These are phyloP conservation scores for Kwoniella sp. DNA, from an alignment of 768 basidiomycete genomes.

Conservation along the genomic window DNA sequence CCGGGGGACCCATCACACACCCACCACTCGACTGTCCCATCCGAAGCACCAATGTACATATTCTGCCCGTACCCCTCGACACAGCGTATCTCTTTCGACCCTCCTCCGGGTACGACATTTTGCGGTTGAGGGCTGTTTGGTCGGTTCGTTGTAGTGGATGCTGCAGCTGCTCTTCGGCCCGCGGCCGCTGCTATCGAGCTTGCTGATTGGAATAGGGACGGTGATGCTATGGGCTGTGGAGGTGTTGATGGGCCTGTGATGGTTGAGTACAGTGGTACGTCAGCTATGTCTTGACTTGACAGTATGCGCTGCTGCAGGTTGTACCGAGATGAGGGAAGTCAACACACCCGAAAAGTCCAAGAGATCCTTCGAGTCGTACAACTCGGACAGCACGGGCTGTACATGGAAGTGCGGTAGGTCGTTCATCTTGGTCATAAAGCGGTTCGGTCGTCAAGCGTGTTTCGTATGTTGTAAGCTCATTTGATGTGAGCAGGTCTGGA, in stretches of 20 bases:
- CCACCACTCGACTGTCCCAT: slow-evolving; percentile 81
- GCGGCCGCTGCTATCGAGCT: slow-evolving; percentile 48
- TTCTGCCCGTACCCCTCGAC: slow-evolving; percentile 61
- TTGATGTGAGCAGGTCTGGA: too few relatives aligned
- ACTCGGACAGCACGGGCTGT: slow-evolving; percentile 36
- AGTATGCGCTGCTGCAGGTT: too few relatives aligned
- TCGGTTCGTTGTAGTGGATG: slow-evolving; percentile 9
- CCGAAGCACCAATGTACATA: slow-evolving; percentile 81
- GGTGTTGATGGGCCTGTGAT: slow-evolving; percentile 6
- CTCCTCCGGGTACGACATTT: not conserved
- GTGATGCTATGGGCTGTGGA: slow-evolving; percentile 16
- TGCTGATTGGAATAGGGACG: slow-evolving; percentile 43
- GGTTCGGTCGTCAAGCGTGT: too few relatives aligned
- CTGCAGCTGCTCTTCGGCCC: slow-evolving; percentile 40
- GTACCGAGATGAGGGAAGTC: too few relatives aligned
- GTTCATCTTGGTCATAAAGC: slow-evolving; percentile 19
- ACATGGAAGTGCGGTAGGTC: slow-evolving; percentile 38
- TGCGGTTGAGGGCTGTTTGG: not conserved
- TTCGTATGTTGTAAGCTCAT: too few relatives aligned
- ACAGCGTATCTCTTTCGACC: slow-evolving; percentile 34
- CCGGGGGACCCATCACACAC: slow-evolving; percentile 61
- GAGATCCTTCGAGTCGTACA: slow-evolving; percentile 44
- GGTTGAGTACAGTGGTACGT: slow-evolving; percentile 16
- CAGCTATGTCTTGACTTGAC: slow-evolving; percentile 3
- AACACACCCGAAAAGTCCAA: slow-evolving; percentile 46